Base-by-base conservation (phyloP, 2,329 filamentous ascomycete species). In the Penicillium expansum region DNA sequence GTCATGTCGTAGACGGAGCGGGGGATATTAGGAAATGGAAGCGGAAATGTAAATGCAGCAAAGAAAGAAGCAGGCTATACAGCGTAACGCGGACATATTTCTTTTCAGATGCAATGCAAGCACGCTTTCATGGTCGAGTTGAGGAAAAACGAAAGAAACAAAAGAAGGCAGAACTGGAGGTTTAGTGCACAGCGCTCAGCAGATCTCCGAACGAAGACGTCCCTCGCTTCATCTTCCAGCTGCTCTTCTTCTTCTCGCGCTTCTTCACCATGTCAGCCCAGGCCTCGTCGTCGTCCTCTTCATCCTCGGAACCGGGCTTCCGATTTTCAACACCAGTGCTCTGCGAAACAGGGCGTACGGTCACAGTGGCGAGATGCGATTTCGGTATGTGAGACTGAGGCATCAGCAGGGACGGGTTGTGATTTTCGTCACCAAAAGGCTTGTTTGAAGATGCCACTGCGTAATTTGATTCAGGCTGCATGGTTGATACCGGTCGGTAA, bases 401-500 rank as follows among this genome's bases (percentile, higher is more conserved):
- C 3, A 55, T 48, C 5, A 64, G 49, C 29, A 70, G 54, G 32
- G 59, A 59, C 1, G 67, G 60, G 56, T 64, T 69, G 22, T 61
- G 66, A 47, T 74, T 71, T 51, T 76, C 72, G 51, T 75, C 65
- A 16, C 67, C 69, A 71, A 74, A 79, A 10, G 70, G 66, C 35
- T 70, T 73, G n/a, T 71, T 64, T 2, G 71, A 62, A 9, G 72
- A 68, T 5, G 71, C 72, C 27, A 72, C 69, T 8, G 69, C 67
- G 3, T 75, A 57, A 6, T 66, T 67, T 5, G 62, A 61, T 7
- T 75, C 72, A 10, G 73, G 69, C 8, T 78, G 80, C 53, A 82
- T 79, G 41, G 88, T 87, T 0, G 90, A 92, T 0, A 97, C 93
- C 1, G 94, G 92, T 44, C 94, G 85, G 76, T 99, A 99, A 43